These are phyloP conservation scores for Jacaranda copaia DNA, from an alignment of 257 asterid species.

Conservation along the genomic window DNA sequence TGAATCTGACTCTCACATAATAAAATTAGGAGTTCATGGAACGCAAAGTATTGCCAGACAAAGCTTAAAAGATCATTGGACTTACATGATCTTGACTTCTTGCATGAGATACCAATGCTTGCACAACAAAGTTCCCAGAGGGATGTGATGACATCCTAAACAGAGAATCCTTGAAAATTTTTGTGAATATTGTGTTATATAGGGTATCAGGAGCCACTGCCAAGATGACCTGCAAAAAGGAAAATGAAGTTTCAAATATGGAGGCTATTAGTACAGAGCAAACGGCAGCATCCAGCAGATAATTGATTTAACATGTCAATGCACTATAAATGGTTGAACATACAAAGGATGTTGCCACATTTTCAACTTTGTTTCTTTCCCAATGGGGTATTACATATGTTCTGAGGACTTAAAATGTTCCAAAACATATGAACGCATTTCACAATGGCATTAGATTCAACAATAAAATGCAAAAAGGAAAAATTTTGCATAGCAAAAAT, in stretches of 20 bases:
- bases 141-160: conserved; percentile 75
- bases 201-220: conserved; percentile 83
- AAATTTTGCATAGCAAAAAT: neutral
- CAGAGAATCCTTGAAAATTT: conserved; percentile 68
- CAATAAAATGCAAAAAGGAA: conserved; percentile 4
- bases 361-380: too few species aligned
- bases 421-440: neutral
- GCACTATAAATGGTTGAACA: too few species aligned
- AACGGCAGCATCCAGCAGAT: neutral
- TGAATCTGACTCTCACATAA: neutral
- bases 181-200: conserved; percentile 62
- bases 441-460: neutral
- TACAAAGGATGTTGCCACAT: too few species aligned
- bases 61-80: conserved; percentile 27
- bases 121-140: conserved; percentile 87
- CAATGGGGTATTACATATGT: too few species aligned
- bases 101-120: conserved; percentile 86
- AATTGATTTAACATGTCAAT: neutral
- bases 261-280: conserved; percentile 27
- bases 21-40: conserved; percentile 18
- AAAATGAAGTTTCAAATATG: conserved; percentile 9
- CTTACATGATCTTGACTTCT: conserved; percentile 82
- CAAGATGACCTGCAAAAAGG: conserved; percentile 78
- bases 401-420: too few species aligned
- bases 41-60: conserved; percentile 24